Percentiles rank a stretch among this genome's conserved stretches.
phyloP scores from a whole-genome alignment of 345 rosid species.

The Populus simonii region DNA sequence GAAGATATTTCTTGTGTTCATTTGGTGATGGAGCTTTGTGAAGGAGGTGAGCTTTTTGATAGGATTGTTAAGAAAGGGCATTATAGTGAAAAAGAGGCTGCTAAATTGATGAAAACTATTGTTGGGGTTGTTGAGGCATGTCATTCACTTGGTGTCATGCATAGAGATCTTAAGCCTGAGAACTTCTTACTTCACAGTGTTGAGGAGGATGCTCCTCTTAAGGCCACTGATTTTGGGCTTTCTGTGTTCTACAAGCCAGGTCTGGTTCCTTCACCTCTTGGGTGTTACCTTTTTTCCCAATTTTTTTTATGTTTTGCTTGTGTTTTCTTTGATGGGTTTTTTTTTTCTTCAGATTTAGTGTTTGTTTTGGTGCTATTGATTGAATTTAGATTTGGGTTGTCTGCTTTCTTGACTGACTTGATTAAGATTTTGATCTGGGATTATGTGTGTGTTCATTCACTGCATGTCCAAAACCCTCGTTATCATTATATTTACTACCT shows the following conservation, averaged over 20 bases:
- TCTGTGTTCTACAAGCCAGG: conserved; percentile 78
- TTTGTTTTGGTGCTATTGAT: background rate
- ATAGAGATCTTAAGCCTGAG: conserved; percentile 81
- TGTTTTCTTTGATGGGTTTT: background rate
- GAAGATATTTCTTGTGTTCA: conserved; percentile 50
- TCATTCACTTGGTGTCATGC: conserved; percentile 75
- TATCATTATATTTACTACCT: background rate
- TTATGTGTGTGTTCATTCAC: background rate
- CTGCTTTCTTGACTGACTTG: background rate
- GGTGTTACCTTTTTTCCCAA: background rate
- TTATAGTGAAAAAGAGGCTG: conserved; percentile 75
- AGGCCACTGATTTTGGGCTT: conserved; percentile 79
- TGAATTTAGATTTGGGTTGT: background rate
- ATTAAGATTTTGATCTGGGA: background rate
- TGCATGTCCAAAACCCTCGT: background rate
- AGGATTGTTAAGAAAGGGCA: conserved; percentile 67
- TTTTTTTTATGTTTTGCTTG: background rate
- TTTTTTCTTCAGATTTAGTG: conserved; percentile 5
- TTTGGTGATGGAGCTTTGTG: conserved; percentile 79
- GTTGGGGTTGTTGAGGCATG: conserved; percentile 77
- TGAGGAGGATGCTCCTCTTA: conserved; percentile 73
- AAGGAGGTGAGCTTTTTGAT: conserved; percentile 75
- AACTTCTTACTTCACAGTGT: conserved; percentile 57
- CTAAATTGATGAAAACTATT: conserved; percentile 66
- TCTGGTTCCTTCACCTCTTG: conserved; percentile 7